A percentile compares a stretch with the other conserved stretches of the same genome.
Conservation (phyloP, 768 basidiomycete species). For the Coprinopsis sp. region DNA sequence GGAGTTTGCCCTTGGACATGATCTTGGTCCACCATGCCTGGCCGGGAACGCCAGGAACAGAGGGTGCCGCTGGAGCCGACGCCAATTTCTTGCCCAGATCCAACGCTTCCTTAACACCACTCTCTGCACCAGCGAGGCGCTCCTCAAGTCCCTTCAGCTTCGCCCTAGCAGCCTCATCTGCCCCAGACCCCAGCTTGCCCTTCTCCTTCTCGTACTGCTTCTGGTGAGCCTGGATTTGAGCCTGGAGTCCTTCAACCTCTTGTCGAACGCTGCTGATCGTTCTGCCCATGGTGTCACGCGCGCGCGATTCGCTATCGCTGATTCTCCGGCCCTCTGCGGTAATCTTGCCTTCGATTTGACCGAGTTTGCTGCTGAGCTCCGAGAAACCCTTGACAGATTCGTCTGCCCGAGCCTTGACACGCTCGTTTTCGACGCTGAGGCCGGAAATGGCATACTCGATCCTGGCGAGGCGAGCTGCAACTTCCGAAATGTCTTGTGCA, state of each 20-base stretch:
- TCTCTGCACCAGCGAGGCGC: constrained; percentile 55
- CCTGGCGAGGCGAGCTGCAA: constrained; percentile 54
- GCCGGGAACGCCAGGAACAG: constrained; percentile 20
- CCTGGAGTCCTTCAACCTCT: constrained; percentile 52
- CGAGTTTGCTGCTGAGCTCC: constrained; percentile 52
- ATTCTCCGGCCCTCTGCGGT: constrained; percentile 30
- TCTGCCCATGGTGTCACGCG: constrained; percentile 38
- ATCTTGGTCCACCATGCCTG: constrained; percentile 74
- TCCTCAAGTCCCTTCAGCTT: constrained; percentile 58
- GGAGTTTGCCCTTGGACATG: constrained; percentile 42
- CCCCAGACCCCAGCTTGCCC: no score
- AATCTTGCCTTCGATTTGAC: constrained; percentile 51
- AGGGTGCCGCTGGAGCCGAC: constrained; percentile 15
- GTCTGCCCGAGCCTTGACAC: constrained; percentile 46
- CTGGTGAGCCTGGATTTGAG: constrained; percentile 29
- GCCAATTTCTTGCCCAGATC: constrained; percentile 47
- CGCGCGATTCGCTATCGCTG: constrained; percentile 50
- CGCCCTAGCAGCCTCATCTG: constrained; percentile 57
- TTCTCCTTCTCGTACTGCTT: constrained; percentile 23
- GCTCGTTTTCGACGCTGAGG: constrained; percentile 53
- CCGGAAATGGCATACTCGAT: constrained; percentile 62
- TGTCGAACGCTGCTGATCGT: constrained; percentile 46
- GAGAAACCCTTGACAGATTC: constrained; percentile 45
- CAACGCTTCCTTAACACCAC: constrained; percentile 65
- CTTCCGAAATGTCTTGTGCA: constrained; percentile 60